phyloP scores from a whole-genome alignment of 768 basidiomycete species.

The Lyophyllum shimeji region DNA sequence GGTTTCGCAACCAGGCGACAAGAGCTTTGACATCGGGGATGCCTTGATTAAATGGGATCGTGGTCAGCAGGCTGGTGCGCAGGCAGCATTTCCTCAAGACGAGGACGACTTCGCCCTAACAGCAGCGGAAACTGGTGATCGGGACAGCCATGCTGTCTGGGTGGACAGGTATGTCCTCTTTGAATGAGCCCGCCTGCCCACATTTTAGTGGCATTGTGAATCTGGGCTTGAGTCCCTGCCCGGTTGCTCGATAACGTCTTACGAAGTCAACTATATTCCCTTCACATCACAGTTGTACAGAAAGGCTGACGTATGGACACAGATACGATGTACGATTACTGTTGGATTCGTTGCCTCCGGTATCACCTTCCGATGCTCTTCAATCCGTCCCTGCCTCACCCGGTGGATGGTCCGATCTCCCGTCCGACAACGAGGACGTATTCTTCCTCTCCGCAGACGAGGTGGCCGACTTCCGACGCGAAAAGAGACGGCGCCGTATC shows the following conservation, averaged over 20 bases:
- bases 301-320: conserved; percentile 21
- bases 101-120: conserved; percentile 22
- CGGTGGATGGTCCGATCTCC: conserved; percentile 79
- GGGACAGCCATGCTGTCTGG: conserved; percentile 47
- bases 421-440: conserved; percentile 83
- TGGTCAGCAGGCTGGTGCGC: conserved; percentile 1
- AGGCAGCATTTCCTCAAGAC: conserved; percentile 17
- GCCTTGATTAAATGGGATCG: conserved; percentile 37
- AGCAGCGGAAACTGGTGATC: conserved; percentile 5
- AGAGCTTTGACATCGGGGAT: conserved; percentile 25
- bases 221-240: not conserved
- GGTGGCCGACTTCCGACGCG: conserved; percentile 60
- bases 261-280: conserved; percentile 22
- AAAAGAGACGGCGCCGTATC: conserved; percentile 65
- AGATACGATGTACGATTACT: conserved; percentile 85
- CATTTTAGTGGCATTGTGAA: conserved; percentile 6
- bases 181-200: not conserved
- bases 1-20: conserved; percentile 8
- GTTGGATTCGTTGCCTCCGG: conserved; percentile 47
- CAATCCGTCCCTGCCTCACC: conserved; percentile 38
- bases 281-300: conserved; percentile 18
- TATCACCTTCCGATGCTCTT: conserved; percentile 3
- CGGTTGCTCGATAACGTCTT: conserved; percentile 6
- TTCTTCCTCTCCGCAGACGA: conserved; percentile 77
- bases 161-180: conserved; percentile 75